phyloP scores from a whole-genome alignment of 2,329 filamentous ascomycete species.

The Aspergillus ruber region DNA sequence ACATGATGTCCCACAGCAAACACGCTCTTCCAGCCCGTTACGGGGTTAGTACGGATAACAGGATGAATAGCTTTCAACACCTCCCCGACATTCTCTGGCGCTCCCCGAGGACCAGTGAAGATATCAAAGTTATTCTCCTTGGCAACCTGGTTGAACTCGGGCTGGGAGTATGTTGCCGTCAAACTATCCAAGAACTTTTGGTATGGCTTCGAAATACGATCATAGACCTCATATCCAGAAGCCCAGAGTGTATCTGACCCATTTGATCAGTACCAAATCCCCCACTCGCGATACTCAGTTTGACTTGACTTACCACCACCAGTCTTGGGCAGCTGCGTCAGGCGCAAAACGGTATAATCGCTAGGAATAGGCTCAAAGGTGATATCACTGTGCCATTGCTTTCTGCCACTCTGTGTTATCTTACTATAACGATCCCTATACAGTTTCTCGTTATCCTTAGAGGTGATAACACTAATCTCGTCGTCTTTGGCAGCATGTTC shows the following conservation, averaged over 20 bases:
- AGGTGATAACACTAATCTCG: constrained; percentile 46
- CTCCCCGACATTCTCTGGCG: constrained; percentile 52
- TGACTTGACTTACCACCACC: constrained; percentile 30
- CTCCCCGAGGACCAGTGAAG: constrained; percentile 36
- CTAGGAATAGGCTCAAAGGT: constrained; percentile 44
- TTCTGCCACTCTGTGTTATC: constrained; percentile 23
- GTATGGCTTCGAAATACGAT: constrained; percentile 35
- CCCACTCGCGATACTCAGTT: neutral
- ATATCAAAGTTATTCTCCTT: constrained; percentile 24
- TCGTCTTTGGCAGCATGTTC: constrained; percentile 43
- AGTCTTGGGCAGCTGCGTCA: constrained; percentile 38
- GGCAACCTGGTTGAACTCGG: constrained; percentile 25
- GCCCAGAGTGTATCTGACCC: constrained; percentile 38
- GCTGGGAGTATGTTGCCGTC: constrained; percentile 31
- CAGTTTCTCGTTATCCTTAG: constrained; percentile 31
- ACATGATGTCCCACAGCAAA: constrained; percentile 29
- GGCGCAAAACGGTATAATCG: constrained; percentile 43
- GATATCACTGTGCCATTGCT: constrained; percentile 46
- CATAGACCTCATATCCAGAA: constrained; percentile 38
- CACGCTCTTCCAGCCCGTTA: constrained; percentile 33
- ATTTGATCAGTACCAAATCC: neutral
- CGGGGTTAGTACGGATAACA: constrained; percentile 49
- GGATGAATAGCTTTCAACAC: constrained; percentile 44
- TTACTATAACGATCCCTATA: constrained; percentile 29
- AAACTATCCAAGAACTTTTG: constrained; percentile 35